Conservation (phyloP, 768 basidiomycete genomes). For the Boletus edulis region DNA sequence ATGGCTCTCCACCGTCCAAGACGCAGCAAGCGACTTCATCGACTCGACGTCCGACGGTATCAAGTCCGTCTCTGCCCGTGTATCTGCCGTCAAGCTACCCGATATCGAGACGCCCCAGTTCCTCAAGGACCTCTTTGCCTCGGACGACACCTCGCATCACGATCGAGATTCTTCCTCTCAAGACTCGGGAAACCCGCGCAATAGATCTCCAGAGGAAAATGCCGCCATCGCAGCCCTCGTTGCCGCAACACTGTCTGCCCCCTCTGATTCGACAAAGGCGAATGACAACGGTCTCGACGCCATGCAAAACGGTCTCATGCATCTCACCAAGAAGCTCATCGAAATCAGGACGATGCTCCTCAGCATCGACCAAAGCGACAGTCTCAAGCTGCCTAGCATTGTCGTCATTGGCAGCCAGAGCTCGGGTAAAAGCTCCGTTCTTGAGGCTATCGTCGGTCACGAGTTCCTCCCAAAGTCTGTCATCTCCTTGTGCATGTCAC, state of each 20-base stretch:
- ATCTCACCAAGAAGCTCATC: slow-evolving; percentile 92
- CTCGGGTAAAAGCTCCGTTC: slow-evolving; percentile 95
- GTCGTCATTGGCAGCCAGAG: slow-evolving; percentile 99
- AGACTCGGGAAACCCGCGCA: slow-evolving; percentile 35
- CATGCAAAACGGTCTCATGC: slow-evolving; percentile 83
- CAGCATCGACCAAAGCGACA: slow-evolving; percentile 93
- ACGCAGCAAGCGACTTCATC: slow-evolving; percentile 57
- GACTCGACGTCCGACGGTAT: slow-evolving; percentile 71
- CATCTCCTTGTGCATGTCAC: neutral
- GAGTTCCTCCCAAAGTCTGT: slow-evolving; percentile 97
- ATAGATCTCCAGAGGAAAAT: slow-evolving; percentile 50
- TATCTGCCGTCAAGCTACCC: slow-evolving; percentile 60
- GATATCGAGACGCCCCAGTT: slow-evolving; percentile 61
- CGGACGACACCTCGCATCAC: slow-evolving; percentile 30
- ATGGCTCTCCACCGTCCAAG: slow-evolving; percentile 66
- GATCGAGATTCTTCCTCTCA: slow-evolving; percentile 34
- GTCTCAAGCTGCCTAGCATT: slow-evolving; percentile 92
- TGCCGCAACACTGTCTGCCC: slow-evolving; percentile 76
- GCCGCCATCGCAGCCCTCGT: slow-evolving; percentile 71
- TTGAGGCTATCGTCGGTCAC: slow-evolving; percentile 96
- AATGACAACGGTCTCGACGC: slow-evolving; percentile 38
- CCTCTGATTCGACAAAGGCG: slow-evolving; percentile 48
- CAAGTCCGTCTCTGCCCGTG: slow-evolving; percentile 54
- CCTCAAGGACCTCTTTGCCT: slow-evolving; percentile 59
- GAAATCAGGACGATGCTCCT: slow-evolving; percentile 94